These are phyloP conservation scores for Chaetothyriales sp. DNA, from an alignment of 2,329 filamentous ascomycete species.

Conservation along the genomic window DNA sequence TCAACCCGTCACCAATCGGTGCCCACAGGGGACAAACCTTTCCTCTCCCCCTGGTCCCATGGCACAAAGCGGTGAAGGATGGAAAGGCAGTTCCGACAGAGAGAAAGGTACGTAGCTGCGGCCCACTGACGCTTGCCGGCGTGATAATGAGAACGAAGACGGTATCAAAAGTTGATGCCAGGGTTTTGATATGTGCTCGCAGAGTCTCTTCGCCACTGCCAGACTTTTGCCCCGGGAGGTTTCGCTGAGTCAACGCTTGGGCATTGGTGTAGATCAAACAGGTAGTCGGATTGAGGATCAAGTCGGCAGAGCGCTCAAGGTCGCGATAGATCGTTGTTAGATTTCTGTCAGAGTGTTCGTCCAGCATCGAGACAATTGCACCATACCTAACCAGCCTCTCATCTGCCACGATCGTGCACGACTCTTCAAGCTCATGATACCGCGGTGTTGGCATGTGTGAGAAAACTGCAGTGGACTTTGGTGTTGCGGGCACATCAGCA, in stretches of 20 bases:
- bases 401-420: slow-evolving; percentile 10
- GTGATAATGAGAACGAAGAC: slow-evolving; percentile 54
- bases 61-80: slow-evolving; percentile 22
- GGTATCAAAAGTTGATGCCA: slow-evolving; percentile 50
- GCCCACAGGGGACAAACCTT: slow-evolving; percentile 10
- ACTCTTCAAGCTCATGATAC: slow-evolving; percentile 1
- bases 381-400: slow-evolving; percentile 5
- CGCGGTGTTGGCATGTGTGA: neutral
- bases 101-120: neutral
- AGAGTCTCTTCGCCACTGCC: slow-evolving; percentile 31
- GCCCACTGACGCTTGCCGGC: neutral
- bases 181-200: slow-evolving; percentile 39
- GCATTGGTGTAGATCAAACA: slow-evolving; percentile 60
- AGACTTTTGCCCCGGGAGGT: slow-evolving; percentile 47
- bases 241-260: slow-evolving; percentile 57
- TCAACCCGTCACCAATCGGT: neutral
- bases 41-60: neutral
- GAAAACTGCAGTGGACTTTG: neutral
- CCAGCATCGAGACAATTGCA: slow-evolving; percentile 7
- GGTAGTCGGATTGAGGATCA: slow-evolving; percentile 54
- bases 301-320: slow-evolving; percentile 47
- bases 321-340: slow-evolving; percentile 19
- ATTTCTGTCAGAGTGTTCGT: slow-evolving; percentile 2
- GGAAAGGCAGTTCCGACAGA: slow-evolving; percentile 1
- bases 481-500: slow-evolving; percentile 5